Evolutionary conservation across 305 asterid genomes (phyloP).

Genomic region (Solanum hybrid): DNA sequence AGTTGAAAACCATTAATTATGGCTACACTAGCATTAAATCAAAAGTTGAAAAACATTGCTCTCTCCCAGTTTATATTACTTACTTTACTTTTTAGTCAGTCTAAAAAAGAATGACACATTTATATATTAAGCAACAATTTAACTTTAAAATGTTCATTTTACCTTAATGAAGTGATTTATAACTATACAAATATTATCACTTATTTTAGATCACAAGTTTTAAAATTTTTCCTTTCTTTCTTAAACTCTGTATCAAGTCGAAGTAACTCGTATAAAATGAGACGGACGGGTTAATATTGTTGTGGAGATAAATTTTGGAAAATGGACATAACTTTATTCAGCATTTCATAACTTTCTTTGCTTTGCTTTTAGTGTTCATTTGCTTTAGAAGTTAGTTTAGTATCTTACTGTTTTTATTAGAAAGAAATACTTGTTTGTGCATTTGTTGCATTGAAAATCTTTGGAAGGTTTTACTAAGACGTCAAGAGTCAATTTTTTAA

Average conservation of each 20-base stretch:
- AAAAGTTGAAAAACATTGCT: background rate
- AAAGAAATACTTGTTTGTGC: background rate
- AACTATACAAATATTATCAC: background rate
- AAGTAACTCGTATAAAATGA: background rate
- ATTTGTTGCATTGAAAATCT: background rate
- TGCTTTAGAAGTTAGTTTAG: too few species aligned
- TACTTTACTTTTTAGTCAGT: too few species aligned
- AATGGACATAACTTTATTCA: background rate
- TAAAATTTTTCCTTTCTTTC: accelerated
- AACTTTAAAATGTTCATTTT: too few species aligned
- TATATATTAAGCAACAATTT: too few species aligned
- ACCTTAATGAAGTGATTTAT: background rate
- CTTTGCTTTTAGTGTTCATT: background rate
- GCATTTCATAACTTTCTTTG: background rate
- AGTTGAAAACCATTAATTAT: background rate
- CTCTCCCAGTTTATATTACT: background rate
- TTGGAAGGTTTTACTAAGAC: background rate
- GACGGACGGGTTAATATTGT: background rate
- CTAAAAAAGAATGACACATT: too few species aligned
- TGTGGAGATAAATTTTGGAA: background rate
- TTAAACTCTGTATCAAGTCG: too few species aligned
- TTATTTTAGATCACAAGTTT: too few species aligned
- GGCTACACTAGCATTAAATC: too few species aligned
- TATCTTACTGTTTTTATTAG: background rate
- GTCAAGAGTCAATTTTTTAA: background rate